Evolutionary conservation across 2,329 filamentous ascomycete species (phyloP).

Genomic region (Fusarium oxysporum): DNA sequence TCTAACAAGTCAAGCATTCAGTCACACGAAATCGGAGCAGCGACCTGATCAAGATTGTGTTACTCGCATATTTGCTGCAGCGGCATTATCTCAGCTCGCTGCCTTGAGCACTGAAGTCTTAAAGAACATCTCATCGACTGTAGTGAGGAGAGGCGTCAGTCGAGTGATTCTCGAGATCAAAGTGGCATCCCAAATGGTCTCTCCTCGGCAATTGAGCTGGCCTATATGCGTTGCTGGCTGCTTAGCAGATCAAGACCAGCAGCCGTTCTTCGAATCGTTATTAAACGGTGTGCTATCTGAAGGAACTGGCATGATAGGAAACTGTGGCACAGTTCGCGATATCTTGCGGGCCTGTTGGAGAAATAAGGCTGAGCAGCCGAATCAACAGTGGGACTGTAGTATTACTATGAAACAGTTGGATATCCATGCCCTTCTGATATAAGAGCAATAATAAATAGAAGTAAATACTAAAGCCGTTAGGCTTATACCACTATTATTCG

Average conservation of each 20-base stretch:
- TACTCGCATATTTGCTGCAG: slow-evolving; percentile 1
- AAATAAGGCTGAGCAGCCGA: fast-evolving
- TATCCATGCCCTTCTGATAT: background rate
- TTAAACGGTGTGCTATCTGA: fast-evolving
- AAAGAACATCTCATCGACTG: fast-evolving
- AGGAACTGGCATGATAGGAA: background rate
- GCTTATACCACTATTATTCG: fast-evolving
- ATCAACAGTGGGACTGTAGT: background rate
- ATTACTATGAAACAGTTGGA: background rate
- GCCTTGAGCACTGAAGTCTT: fast-evolving
- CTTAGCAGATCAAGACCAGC: background rate
- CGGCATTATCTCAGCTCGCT: background rate
- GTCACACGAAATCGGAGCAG: background rate
- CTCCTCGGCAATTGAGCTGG: slow-evolving; percentile 2
- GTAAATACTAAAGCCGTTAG: too few species aligned
- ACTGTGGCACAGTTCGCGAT: background rate
- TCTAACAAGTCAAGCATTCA: fast-evolving
- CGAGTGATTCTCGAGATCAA: background rate
- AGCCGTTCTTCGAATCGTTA: background rate
- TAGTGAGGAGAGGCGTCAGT: background rate
- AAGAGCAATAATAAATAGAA: too few species aligned
- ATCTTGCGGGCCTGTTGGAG: background rate
- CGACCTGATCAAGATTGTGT: background rate
- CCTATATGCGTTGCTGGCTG: background rate
- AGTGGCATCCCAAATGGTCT: background rate